phyloP scores from a whole-genome alignment of 139 green algal genomes.

The Chlorella sp. region DNA sequence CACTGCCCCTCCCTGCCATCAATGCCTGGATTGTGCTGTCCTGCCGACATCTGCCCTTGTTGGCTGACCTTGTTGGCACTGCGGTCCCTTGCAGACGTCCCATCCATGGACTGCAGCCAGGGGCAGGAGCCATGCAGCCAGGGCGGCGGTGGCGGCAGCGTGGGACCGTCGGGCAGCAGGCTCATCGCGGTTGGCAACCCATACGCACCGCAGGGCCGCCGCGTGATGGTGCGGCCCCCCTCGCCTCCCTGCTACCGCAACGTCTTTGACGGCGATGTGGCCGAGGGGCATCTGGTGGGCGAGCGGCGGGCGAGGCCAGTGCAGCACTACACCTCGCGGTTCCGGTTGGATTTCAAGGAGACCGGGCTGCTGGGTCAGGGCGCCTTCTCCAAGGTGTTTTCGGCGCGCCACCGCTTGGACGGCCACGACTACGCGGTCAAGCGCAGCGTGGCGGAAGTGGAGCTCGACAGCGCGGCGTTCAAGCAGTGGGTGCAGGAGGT shows the following conservation, averaged over 20 bases:
- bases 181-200: no score
- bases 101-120: no score
- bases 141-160: no score
- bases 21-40: no score
- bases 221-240: constrained; percentile 6
- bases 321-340: background rate
- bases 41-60: no score
- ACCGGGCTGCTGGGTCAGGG: constrained; percentile 68
- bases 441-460: constrained; percentile 57
- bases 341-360: constrained; percentile 63
- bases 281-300: constrained; percentile 4
- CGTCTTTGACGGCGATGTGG: constrained; percentile 36
- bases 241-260: constrained; percentile 56
- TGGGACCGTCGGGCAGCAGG: no score
- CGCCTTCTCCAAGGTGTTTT: constrained; percentile 80
- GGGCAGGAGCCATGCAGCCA: no score
- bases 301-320: background rate
- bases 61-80: no score
- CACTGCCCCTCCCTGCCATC: no score
- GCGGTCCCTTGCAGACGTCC: no score
- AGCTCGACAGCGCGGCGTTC: constrained; percentile 41
- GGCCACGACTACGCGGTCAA: constrained; percentile 91
- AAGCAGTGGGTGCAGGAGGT: constrained; percentile 69
- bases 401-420: constrained; percentile 72
- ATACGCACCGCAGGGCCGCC: background rate